These are phyloP conservation scores for Colletotrichum cereale DNA, from an alignment of 2,329 filamentous ascomycete genomes.

Conservation along the genomic window DNA sequence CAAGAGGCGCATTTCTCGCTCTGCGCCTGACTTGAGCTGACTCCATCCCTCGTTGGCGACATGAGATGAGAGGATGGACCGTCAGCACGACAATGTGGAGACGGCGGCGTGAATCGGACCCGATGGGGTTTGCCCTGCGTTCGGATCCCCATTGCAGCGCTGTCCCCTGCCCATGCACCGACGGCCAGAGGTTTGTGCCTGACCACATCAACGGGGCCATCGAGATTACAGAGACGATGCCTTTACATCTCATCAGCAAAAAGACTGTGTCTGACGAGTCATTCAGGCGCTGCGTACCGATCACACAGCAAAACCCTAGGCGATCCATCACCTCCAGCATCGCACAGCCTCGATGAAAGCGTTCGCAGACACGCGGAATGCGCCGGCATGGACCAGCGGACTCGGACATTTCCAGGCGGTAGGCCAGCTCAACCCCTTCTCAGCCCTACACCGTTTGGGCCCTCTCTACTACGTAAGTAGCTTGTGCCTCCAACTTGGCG, in stretches of 20 bases:
- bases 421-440: conserved; percentile 23
- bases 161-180: background rate
- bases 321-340: background rate
- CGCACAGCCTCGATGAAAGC: background rate
- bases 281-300: background rate
- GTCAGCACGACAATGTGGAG: background rate
- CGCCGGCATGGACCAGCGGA: background rate
- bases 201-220: background rate
- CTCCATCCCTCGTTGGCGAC: background rate
- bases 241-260: background rate
- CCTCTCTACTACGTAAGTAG: conserved; percentile 29
- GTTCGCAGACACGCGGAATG: background rate
- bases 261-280: conserved; percentile 24
- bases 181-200: background rate
- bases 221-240: background rate
- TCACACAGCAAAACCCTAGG: background rate
- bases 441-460: conserved; percentile 39
- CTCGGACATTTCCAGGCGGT: conserved; percentile 8
- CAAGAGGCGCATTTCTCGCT: background rate
- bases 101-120: conserved; percentile 8
- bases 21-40: conserved; percentile 11
- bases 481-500: conserved; percentile 33
- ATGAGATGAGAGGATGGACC: background rate
- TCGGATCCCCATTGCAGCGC: background rate
- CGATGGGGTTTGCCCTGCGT: conserved; percentile 22